Percentiles rank a stretch among this genome's conserved stretches.
Evolutionary conservation across 768 basidiomycete species (phyloP).

Genomic region (Rhodotorula diobovata): DNA sequence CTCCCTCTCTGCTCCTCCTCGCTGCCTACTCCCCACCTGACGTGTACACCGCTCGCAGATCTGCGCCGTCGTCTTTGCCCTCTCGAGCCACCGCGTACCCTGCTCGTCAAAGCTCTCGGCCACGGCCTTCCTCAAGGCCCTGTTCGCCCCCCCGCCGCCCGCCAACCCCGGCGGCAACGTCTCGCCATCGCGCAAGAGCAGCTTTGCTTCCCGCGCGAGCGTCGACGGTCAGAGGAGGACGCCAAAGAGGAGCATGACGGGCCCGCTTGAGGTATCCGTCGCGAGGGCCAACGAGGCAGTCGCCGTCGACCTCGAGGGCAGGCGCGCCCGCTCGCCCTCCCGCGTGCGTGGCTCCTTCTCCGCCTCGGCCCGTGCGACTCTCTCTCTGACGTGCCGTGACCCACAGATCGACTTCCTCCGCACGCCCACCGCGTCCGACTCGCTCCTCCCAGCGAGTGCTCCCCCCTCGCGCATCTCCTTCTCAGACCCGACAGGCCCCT

Average conservation of each 20-base stretch:
- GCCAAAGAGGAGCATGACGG: background rate
- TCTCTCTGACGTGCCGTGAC: too few relatives aligned
- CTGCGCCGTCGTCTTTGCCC: slow-evolving; percentile 5
- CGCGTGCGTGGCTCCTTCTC: background rate
- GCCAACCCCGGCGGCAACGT: background rate
- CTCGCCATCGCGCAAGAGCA: background rate
- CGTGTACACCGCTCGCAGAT: background rate
- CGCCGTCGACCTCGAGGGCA: background rate
- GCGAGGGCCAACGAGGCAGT: background rate
- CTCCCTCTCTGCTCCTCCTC: background rate
- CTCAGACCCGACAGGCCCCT: background rate
- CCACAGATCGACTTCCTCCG: background rate
- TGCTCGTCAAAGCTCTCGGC: background rate
- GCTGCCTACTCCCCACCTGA: background rate
- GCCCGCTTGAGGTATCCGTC: background rate
- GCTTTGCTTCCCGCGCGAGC: background rate
- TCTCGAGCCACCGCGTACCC: background rate
- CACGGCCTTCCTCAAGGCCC: background rate
- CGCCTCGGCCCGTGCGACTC: too few relatives aligned
- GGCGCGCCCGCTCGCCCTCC: background rate
- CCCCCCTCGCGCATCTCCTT: background rate
- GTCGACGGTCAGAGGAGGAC: background rate
- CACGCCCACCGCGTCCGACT: background rate
- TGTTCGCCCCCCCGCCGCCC: background rate
- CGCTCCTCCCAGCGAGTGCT: background rate